Evolutionary conservation across 202 grass and related monocot species (phyloP), one percentile per base, ranked within the genome.

Genomic region (Zizania palustris): DNA sequence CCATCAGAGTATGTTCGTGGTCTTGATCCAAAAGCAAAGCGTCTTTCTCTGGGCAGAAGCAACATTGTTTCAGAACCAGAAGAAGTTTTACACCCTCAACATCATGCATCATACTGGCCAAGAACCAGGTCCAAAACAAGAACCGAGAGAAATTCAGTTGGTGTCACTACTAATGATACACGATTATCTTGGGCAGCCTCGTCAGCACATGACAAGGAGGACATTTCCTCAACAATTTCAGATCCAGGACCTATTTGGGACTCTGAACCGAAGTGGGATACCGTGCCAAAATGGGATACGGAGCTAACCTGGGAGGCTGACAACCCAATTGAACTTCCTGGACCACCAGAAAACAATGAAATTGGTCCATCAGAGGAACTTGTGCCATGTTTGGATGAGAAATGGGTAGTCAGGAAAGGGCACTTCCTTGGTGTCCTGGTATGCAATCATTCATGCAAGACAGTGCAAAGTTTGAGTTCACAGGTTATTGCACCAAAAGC

Each of bases 221-320:
- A 95, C 51, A 99, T 87, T 82, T 99, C 96, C 65, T 99, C 96
- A 8, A 95, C 89, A 1, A 85, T 91, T 55, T 99, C 96, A 60
- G 96, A 99, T 75, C 96, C 96, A 40, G 96, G 92, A 76, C 96
- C 96, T 65, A 72, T 90, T 77, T 99, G 96, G 92, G 92, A 95
- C 59, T 45, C 82, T 73, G 92, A 90, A 85, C 92, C 96, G 41
- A 96, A 90, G 60, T 89, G 91, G 96, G 91, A 90, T 69, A 76
- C 74, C 11, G 89, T 74, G 28, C 91, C 91, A 73, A 93, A 85
- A 78, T 94, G 88, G 92, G 88, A 87, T 41, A 89, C 21, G 4
- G 88, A 89, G 35, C 59, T 60, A 51, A 85, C 84, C 41, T 90
- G 85, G 87, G 88, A 93, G 64, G 74, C 85, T 79, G 87, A 84